phyloP scores from a whole-genome alignment of 2,329 filamentous ascomycete species.

The Exophiala oligosperma region DNA sequence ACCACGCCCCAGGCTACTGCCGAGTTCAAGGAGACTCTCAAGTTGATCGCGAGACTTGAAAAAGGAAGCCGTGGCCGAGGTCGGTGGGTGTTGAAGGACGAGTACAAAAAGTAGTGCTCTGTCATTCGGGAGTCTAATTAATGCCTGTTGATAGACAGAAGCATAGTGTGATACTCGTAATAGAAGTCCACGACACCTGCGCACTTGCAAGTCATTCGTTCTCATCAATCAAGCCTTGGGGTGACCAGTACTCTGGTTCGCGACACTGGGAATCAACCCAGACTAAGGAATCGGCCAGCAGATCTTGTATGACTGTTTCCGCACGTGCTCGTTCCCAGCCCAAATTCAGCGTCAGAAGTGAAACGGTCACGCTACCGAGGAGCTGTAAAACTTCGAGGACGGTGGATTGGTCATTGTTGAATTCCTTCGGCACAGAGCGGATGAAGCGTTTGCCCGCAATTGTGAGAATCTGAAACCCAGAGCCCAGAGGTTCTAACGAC shows the following conservation, averaged over 20 bases:
- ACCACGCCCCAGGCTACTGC: slow-evolving; percentile 66
- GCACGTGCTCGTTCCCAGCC: slow-evolving; percentile 81
- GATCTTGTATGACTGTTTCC: slow-evolving; percentile 86
- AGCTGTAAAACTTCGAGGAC: slow-evolving; percentile 90
- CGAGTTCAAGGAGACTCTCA: slow-evolving; percentile 80
- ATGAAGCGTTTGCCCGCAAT: slow-evolving; percentile 87
- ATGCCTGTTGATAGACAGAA: neutral
- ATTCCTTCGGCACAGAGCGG: slow-evolving; percentile 87
- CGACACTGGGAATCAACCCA: slow-evolving; percentile 87
- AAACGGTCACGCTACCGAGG: slow-evolving; percentile 83
- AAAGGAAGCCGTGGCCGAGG: slow-evolving; percentile 52
- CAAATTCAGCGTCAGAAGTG: slow-evolving; percentile 84
- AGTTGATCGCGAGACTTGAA: slow-evolving; percentile 72
- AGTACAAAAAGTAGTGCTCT: slow-evolving; percentile 41
- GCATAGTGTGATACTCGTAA: neutral
- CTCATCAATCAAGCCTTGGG: slow-evolving; percentile 46
- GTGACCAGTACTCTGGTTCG: slow-evolving; percentile 89
- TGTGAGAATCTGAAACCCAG: slow-evolving; percentile 79
- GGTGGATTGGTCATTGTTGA: slow-evolving; percentile 90
- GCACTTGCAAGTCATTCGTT: slow-evolving; percentile 34
- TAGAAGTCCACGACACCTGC: no score
- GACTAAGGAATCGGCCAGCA: slow-evolving; percentile 83
- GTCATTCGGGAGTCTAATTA: neutral
- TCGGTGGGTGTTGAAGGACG: slow-evolving; percentile 61
- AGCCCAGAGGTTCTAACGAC: slow-evolving; percentile 81